Evolutionary conservation across 352 stramenopile species (phyloP).

Genomic region (Aphanomyces stellatus): DNA sequence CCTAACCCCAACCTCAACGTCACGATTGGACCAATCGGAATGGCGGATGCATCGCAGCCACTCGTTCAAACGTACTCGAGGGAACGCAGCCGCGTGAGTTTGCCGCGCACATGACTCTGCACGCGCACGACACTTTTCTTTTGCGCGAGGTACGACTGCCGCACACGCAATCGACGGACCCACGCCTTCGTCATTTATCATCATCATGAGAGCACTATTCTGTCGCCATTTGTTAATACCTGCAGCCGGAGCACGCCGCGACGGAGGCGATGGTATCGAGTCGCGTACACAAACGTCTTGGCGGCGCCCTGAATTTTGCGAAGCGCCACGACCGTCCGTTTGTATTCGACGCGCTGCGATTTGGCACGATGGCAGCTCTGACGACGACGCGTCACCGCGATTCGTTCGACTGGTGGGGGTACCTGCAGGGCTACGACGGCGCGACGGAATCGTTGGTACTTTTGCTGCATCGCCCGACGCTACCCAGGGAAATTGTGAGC

Average conservation of each 20-base stretch:
- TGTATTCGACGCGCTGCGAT: no score
- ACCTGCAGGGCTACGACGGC: slow-evolving; percentile 31
- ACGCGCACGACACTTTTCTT: slow-evolving; percentile 50
- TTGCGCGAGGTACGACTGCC: slow-evolving; percentile 49
- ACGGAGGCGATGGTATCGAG: neutral
- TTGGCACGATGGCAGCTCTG: slow-evolving; percentile 13
- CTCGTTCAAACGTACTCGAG: slow-evolving; percentile 28
- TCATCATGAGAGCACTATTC: no score
- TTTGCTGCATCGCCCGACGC: slow-evolving; percentile 2
- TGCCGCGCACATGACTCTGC: slow-evolving; percentile 52
- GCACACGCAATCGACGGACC: slow-evolving; percentile 52
- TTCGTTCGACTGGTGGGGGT: no score
- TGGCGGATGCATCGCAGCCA: no score
- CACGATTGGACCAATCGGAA: no score
- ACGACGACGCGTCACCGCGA: no score
- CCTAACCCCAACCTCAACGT: slow-evolving; percentile 19
- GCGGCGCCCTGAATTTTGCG: slow-evolving; percentile 23
- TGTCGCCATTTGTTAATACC: no score
- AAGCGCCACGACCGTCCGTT: no score
- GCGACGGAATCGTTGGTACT: slow-evolving; percentile 24
- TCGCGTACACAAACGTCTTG: neutral
- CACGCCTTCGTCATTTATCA: no score
- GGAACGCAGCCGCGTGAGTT: slow-evolving; percentile 48
- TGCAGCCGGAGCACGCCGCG: slow-evolving; percentile 1
- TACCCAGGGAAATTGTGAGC: no score